phyloP scores from a whole-genome alignment of 371 early-diverging fungal genomes.

The Mortierella sp. region DNA sequence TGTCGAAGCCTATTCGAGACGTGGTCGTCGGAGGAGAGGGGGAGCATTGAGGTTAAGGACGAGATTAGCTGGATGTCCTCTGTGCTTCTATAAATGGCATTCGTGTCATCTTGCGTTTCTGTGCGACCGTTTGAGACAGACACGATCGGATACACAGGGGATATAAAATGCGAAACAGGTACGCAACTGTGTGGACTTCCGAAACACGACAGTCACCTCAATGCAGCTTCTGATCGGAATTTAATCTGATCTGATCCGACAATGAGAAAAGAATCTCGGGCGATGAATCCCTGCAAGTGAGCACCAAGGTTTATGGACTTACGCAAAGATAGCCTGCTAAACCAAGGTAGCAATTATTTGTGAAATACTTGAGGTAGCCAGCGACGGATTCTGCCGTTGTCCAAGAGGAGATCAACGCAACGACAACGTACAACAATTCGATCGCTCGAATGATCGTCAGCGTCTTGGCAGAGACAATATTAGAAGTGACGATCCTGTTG shows the following conservation, averaged over 20 bases:
- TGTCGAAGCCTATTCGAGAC: constrained; percentile 28
- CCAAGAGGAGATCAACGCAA: constrained; percentile 59
- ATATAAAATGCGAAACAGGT: not conserved
- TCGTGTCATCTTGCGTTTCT: no score
- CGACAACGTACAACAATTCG: constrained; percentile 56
- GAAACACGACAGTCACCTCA: not conserved
- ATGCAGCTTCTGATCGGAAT: no score
- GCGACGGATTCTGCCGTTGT: constrained; percentile 18
- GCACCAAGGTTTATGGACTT: constrained; percentile 18
- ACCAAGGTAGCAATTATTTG: constrained; percentile 64
- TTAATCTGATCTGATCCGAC: no score
- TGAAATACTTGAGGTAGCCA: constrained; percentile 61
- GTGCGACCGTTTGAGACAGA: no score
- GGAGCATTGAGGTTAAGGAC: no score
- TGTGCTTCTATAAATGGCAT: no score
- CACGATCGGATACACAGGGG: no score
- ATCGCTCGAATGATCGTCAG: constrained; percentile 59
- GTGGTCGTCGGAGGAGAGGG: no score
- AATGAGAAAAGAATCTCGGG: no score
- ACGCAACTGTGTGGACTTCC: no score
- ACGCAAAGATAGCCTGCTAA: constrained; percentile 65
- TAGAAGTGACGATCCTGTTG: constrained; percentile 64
- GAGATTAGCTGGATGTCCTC: no score
- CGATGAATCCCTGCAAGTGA: no score
- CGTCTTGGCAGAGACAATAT: constrained; percentile 59